Evolutionary conservation across 495 filamentous ascomycete species (phyloP).

Genomic region (Trichoderma gamsii): DNA sequence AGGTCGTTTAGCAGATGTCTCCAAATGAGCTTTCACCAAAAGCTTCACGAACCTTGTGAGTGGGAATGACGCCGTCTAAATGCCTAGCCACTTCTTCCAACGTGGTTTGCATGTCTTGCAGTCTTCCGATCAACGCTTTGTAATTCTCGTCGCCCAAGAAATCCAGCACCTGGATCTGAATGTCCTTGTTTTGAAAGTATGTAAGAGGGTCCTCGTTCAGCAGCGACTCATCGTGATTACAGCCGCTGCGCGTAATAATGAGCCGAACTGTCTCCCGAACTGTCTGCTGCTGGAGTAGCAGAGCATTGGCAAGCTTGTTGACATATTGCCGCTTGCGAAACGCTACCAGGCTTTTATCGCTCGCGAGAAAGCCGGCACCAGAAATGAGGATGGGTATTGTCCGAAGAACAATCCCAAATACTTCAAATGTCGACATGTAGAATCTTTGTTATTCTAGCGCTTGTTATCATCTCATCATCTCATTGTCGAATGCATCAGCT

Average conservation of each 20-base stretch:
- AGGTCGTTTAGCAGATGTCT: background rate
- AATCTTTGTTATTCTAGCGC: background rate
- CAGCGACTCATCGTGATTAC: background rate
- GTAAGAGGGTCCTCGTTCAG: background rate
- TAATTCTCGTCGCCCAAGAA: slow-evolving; percentile 16
- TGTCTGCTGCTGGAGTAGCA: background rate
- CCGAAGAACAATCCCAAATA: background rate
- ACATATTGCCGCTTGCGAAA: background rate
- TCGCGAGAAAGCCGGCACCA: background rate
- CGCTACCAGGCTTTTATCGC: background rate
- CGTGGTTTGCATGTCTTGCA: background rate
- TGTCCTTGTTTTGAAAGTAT: background rate
- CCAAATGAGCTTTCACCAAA: no score
- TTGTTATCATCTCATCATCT: background rate
- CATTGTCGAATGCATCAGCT: background rate
- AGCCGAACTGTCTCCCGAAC: background rate
- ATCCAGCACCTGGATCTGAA: slow-evolving; percentile 1
- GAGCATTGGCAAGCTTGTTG: background rate
- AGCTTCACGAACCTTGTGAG: background rate
- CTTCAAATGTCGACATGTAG: background rate
- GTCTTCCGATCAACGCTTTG: slow-evolving; percentile 4
- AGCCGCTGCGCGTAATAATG: background rate
- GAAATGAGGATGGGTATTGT: background rate
- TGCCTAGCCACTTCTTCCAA: slow-evolving; percentile 13
- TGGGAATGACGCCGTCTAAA: slow-evolving; percentile 15